Conservation (phyloP, 805 yeast species). For the Millerozyma acaciae region DNA sequence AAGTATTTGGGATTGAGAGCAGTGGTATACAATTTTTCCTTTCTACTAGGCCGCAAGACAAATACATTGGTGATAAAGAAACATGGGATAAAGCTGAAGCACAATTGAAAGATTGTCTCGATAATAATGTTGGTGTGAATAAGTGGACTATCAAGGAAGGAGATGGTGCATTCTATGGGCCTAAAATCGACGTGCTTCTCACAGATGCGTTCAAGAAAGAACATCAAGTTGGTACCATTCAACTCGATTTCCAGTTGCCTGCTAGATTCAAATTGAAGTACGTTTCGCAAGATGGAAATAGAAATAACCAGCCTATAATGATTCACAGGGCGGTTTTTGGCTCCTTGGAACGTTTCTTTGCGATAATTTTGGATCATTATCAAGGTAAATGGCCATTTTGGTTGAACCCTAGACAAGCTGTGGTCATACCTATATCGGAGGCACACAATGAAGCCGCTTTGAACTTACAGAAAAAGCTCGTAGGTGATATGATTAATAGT, state of each 20-base stretch:
- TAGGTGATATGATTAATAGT: slow-evolving; percentile 37
- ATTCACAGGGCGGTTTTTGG: slow-evolving; percentile 95
- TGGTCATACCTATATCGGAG: slow-evolving; percentile 74
- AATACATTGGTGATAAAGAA: slow-evolving; percentile 68
- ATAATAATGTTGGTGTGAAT: slow-evolving; percentile 41
- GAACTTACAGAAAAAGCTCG: slow-evolving; percentile 41
- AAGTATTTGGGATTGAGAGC: slow-evolving; percentile 55
- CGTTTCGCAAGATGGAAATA: slow-evolving; percentile 47
- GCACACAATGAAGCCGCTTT: slow-evolving; percentile 55
- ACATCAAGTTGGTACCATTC: slow-evolving; percentile 95
- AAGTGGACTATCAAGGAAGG: slow-evolving; percentile 77
- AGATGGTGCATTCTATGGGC: slow-evolving; percentile 98
- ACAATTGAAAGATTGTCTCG: slow-evolving; percentile 57
- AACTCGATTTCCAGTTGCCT: slow-evolving; percentile 92
- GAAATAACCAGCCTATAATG: slow-evolving; percentile 76
- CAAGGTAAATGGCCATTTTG: slow-evolving; percentile 97
- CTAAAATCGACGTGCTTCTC: slow-evolving; percentile 84
- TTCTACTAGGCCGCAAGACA: slow-evolving; percentile 79
- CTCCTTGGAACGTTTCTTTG: slow-evolving; percentile 87
- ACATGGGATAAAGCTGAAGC: slow-evolving; percentile 85
- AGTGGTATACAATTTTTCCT: slow-evolving; percentile 57
- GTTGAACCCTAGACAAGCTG: slow-evolving; percentile 89
- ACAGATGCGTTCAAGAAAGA: slow-evolving; percentile 75
- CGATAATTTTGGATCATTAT: slow-evolving; percentile 84
- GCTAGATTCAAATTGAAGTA: slow-evolving; percentile 73